phyloP scores from a whole-genome alignment of 2,329 filamentous ascomycete species.

The Neurospora sp. region DNA sequence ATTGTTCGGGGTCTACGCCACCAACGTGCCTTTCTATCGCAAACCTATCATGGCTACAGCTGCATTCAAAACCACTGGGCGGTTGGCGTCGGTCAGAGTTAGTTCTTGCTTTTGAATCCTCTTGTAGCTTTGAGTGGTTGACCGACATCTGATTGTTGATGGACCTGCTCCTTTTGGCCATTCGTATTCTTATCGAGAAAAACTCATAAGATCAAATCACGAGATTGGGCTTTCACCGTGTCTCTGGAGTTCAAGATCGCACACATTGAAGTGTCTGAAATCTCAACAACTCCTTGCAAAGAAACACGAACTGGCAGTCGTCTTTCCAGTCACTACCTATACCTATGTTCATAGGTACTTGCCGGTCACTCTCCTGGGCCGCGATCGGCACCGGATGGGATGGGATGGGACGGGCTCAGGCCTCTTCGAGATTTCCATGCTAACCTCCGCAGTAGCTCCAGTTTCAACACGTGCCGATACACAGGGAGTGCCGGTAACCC shows the following conservation, averaged over 20 bases:
- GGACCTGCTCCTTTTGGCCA: background rate
- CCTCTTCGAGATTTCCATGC: background rate
- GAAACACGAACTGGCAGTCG: background rate
- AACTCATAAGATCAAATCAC: background rate
- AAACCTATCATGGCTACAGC: background rate
- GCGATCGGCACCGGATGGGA: background rate
- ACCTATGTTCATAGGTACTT: background rate
- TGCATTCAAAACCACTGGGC: background rate
- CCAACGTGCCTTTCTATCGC: background rate
- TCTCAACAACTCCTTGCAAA: background rate
- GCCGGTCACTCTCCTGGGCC: background rate
- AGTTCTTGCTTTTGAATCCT: background rate
- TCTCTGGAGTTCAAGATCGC: background rate
- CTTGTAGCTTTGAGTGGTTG: background rate
- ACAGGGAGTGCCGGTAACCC: background rate
- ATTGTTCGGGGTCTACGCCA: background rate
- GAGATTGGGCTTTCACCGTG: background rate
- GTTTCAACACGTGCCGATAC: background rate
- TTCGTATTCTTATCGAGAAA: background rate
- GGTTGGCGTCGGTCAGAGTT: background rate
- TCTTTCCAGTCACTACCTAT: background rate
- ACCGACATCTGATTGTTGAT: background rate
- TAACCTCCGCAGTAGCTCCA: background rate
- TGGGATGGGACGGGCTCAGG: background rate
- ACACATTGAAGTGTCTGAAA: background rate